Percentiles rank a stretch among this genome's conserved stretches.
These are phyloP conservation scores for Antitrichia curtipendula DNA, from an alignment of 225 moss, liverwort and hornwort species.

Conservation along the genomic window DNA sequence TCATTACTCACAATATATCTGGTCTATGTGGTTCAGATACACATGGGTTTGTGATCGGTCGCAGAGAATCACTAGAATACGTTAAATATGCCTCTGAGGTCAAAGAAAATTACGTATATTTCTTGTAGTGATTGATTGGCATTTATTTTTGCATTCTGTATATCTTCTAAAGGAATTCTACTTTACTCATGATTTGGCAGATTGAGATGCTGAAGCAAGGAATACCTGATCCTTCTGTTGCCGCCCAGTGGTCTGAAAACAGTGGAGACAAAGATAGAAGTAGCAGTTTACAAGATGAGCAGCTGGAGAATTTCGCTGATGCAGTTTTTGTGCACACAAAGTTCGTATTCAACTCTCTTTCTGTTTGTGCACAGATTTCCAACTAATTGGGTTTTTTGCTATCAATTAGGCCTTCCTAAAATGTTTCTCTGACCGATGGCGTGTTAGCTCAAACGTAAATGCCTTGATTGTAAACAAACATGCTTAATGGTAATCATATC, in stretches of 20 bases:
- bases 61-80: neutral
- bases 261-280: conserved; percentile 51
- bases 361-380: neutral
- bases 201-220: conserved; percentile 99
- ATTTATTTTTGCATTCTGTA: neutral
- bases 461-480: neutral
- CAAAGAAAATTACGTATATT: neutral
- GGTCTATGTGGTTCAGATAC: neutral
- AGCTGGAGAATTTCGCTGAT: conserved; percentile 66
- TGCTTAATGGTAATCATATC: neutral
- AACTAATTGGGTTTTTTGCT: neutral
- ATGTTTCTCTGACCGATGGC: neutral
- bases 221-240: conserved; percentile 68
- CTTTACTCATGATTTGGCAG: conserved; percentile 13
- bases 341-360: conserved; percentile 21
- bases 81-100: too few relatives aligned
- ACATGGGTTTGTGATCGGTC: neutral
- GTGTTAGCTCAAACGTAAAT: neutral
- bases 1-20: neutral
- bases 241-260: conserved; percentile 17
- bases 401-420: neutral
- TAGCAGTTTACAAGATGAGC: conserved; percentile 31
- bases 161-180: neutral
- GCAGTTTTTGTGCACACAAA: conserved; percentile 87
- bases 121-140: neutral